Evolutionary conservation across 2,329 filamentous ascomycete species (phyloP), one percentile per base, ranked within the genome.

Genomic region (Rutstroemia sp.): DNA sequence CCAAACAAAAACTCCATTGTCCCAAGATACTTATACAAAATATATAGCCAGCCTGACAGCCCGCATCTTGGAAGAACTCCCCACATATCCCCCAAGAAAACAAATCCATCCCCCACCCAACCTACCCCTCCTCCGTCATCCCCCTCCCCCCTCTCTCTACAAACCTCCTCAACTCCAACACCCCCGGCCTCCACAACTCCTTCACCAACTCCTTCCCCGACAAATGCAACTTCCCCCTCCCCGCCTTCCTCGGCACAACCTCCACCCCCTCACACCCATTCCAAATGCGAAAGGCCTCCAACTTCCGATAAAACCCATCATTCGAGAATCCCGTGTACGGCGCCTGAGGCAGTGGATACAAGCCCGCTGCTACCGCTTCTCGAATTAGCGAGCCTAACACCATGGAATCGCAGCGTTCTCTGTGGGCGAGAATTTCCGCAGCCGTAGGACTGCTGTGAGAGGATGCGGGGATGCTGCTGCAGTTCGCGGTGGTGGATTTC

Each of bases 331-430:
- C 41, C 8, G 9, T 12, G 17, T 44, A 44, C 17, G 41, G 41
- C 8, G 9, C 41, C 17, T 21, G n/a, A 1, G 41, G 41, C 5
- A 44, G 7, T 1, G 41, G 41, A 14, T 19, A 44, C 41, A 44
- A 21, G 10, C 17, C 41, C 17, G 41, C 41, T 12, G 10, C 41
- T 6, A 44, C 17, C 4, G 54, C 48, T 34, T 47, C 48, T 27
- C 52, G 52, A 1, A 52, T 47, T 1, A 56, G 17, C 21, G 38
- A 46, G 16, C 49, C 54, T 0, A 56, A 10, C 4, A 47, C 30
- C 54, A 52, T 52, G 12, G 54, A 39, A n/a, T 56, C 48, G 23
- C 54, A 56, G 38, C 34, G 38, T 27, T 45, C 51, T 8, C 50
- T 39, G 16, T 56, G 52, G 21, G 39, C 30, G 12, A n/a, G 21